These are phyloP conservation scores for Erythrobasidium hasegawianum DNA, from an alignment of 1,284 basidiomycete genomes.

Conservation along the genomic window DNA sequence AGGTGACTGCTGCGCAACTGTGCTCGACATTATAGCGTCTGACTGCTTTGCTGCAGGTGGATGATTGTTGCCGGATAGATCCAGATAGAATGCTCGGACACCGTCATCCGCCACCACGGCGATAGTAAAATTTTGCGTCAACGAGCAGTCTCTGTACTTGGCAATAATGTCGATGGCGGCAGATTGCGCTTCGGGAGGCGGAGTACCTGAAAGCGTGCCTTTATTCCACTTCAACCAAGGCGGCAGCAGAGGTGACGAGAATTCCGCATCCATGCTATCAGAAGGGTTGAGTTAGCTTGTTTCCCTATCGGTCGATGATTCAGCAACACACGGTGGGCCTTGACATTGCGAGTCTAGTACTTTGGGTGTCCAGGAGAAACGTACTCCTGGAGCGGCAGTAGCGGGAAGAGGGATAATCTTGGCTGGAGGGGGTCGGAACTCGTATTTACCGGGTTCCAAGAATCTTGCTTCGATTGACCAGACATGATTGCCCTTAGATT, in stretches of 20 bases:
- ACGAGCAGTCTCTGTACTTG: slow-evolving; percentile 15
- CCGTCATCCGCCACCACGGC: slow-evolving; percentile 29
- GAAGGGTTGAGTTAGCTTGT: no score
- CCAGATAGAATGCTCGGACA: slow-evolving; percentile 10
- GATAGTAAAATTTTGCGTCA: slow-evolving; percentile 30
- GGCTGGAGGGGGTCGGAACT: slow-evolving; percentile 86
- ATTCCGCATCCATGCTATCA: slow-evolving; percentile 49
- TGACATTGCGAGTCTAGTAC: slow-evolving; percentile 89
- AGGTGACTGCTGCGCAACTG: background rate
- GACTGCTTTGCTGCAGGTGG: background rate
- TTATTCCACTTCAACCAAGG: slow-evolving; percentile 50
- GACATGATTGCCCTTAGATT: slow-evolving; percentile 97
- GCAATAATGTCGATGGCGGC: slow-evolving; percentile 25
- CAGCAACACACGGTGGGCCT: slow-evolving; percentile 39
- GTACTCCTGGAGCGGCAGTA: slow-evolving; percentile 71
- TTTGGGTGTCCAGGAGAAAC: slow-evolving; percentile 86
- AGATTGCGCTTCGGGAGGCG: slow-evolving; percentile 22
- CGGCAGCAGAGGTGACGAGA: slow-evolving; percentile 48
- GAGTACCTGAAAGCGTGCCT: slow-evolving; percentile 9
- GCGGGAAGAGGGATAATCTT: slow-evolving; percentile 74
- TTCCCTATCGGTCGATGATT: no score
- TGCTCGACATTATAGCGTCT: background rate
- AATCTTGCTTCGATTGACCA: slow-evolving; percentile 98
- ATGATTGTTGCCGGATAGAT: background rate
- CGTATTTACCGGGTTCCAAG: slow-evolving; percentile 69